Evolutionary conservation across 805 yeast genomes (phyloP).

Genomic region (Candida tammaniensis): DNA sequence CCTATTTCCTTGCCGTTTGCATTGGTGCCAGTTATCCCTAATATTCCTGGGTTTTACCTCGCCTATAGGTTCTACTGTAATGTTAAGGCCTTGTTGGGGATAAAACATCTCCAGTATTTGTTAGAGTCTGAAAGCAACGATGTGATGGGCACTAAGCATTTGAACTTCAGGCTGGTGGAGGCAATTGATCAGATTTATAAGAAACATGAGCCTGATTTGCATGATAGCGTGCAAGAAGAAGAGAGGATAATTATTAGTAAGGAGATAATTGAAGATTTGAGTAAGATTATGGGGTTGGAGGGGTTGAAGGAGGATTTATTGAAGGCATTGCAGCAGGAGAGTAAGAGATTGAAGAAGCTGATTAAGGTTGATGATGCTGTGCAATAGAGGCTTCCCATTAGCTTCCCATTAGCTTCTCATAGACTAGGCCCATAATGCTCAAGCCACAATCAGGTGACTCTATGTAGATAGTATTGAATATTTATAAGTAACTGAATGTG

Average conservation of each 20-base stretch:
- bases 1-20: conserved; percentile 83
- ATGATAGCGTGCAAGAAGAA: conserved; percentile 15
- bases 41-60: conserved; percentile 86
- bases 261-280: conserved; percentile 44
- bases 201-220: conserved; percentile 6
- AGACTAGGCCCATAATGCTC: too few relatives aligned
- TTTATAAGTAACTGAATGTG: too few relatives aligned
- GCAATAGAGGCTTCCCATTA: too few relatives aligned
- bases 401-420: too few relatives aligned
- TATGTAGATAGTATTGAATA: not conserved
- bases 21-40: conserved; percentile 81
- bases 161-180: conserved; percentile 16
- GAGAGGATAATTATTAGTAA: conserved; percentile 45
- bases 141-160: conserved; percentile 19
- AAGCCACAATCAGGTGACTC: not conserved
- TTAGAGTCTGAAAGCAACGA: conserved; percentile 25
- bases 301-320: conserved; percentile 43
- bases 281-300: conserved; percentile 43
- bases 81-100: conserved; percentile 73
- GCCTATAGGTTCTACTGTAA: conserved; percentile 83
- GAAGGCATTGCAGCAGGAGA: conserved; percentile 57
- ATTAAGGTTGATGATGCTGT: conserved; percentile 17
- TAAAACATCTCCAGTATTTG: conserved; percentile 60
- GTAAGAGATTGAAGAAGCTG: conserved; percentile 19
- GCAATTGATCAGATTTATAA: conserved; percentile 19